phyloP scores from a whole-genome alignment of 1,284 basidiomycete genomes.

The Garcileccinum viscosum region DNA sequence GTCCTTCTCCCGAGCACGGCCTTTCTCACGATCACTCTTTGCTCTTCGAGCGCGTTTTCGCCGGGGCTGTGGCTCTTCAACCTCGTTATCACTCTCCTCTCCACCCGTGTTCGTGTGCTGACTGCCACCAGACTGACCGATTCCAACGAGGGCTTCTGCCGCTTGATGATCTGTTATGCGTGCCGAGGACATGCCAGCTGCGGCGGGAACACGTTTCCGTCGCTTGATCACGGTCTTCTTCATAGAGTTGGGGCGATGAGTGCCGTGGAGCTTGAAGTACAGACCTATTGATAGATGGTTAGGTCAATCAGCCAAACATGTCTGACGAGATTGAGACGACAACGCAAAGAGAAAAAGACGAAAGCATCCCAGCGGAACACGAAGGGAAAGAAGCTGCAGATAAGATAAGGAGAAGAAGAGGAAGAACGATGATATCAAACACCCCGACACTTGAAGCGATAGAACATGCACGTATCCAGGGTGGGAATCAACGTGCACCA shows the following conservation, averaged over 20 bases:
- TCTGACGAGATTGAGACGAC: constrained; percentile 10
- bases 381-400: constrained; percentile 15
- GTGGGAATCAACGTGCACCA: constrained; percentile 32
- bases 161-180: constrained; percentile 83
- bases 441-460: constrained; percentile 23
- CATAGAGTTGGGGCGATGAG: constrained; percentile 96
- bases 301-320: constrained; percentile 32
- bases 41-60: constrained; percentile 58
- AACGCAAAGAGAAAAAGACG: constrained; percentile 2
- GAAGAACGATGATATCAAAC: constrained; percentile 28
- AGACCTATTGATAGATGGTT: constrained; percentile 66
- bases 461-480: constrained; percentile 21
- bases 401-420: constrained; percentile 30
- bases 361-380: background rate
- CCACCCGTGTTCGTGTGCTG: constrained; percentile 49
- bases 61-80: constrained; percentile 54
- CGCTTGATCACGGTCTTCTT: constrained; percentile 99
- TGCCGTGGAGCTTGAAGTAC: constrained; percentile 98
- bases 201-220: constrained; percentile 92
- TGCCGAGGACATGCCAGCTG: constrained; percentile 49
- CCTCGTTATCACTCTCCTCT: constrained; percentile 66
- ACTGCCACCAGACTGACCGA: constrained; percentile 61
- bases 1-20: constrained; percentile 44
- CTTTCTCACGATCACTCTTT: constrained; percentile 45
- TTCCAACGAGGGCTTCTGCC: constrained; percentile 81